These are phyloP conservation scores for Polygonum aviculare DNA, from an alignment of 148 eudicot genomes.

Conservation along the genomic window DNA sequence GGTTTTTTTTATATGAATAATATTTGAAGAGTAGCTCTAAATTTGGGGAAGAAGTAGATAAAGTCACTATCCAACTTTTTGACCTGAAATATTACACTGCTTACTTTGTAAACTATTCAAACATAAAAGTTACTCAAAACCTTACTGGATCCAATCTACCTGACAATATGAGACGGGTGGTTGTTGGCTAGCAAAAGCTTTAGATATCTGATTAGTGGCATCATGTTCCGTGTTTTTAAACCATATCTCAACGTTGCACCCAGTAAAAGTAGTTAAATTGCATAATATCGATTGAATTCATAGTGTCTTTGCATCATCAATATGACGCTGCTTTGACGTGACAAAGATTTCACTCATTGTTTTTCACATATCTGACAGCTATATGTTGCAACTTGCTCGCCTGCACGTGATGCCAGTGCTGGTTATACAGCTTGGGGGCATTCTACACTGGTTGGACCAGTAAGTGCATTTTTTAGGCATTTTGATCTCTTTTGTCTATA, in stretches of 20 bases:
- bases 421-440: slow-evolving; percentile 97
- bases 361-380: slow-evolving; percentile 24
- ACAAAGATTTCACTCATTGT: not conserved
- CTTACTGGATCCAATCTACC: not conserved
- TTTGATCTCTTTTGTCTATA: not conserved
- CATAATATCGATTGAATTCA: not conserved
- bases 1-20: not conserved
- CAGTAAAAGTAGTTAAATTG: not conserved
- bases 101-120: not conserved
- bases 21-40: not conserved
- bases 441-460: slow-evolving; percentile 89
- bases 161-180: not conserved
- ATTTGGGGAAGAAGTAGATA: no score
- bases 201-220: not conserved
- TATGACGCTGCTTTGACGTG: not conserved
- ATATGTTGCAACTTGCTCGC: slow-evolving; percentile 88
- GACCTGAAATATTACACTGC: not conserved
- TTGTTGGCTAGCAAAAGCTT: not conserved
- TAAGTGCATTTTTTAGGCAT: slow-evolving; percentile 30
- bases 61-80: not conserved
- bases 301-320: not conserved
- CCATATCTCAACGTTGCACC: not conserved
- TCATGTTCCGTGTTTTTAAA: not conserved
- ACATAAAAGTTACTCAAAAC: not conserved
- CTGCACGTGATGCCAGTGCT: slow-evolving; percentile 78